Conservation (phyloP, 495 filamentous ascomycete species). For the Evernia prunastri region DNA sequence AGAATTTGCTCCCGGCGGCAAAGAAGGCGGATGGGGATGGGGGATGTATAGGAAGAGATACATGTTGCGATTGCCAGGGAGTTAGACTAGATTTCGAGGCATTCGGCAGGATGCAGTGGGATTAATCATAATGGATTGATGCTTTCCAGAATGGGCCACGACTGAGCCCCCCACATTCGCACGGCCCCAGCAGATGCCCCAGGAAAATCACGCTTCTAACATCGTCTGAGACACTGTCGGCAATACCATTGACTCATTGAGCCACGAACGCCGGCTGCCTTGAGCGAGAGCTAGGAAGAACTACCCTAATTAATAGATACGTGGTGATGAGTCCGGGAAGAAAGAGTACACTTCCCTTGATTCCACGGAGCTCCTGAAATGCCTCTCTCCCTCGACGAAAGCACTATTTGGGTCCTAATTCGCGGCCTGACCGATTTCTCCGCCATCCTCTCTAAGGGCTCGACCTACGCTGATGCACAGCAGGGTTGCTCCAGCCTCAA, state of each 20-base stretch:
- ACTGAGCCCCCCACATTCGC: too few relatives aligned
- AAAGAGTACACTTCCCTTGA: too few relatives aligned
- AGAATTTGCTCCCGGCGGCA: constrained; percentile 8
- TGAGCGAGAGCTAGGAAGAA: not conserved
- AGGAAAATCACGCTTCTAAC: too few relatives aligned
- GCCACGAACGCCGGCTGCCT: too few relatives aligned
- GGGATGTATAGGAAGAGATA: constrained; percentile 4
- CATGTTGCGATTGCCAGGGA: constrained; percentile 7
- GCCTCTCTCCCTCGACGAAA: constrained; percentile 11
- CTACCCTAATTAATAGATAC: too few relatives aligned
- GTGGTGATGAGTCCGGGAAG: too few relatives aligned
- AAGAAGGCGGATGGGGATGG: constrained; percentile 11
- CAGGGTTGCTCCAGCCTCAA: not conserved
- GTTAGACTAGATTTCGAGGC: not conserved
- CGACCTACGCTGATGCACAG: not conserved
- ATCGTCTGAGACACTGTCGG: too few relatives aligned
- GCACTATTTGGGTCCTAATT: constrained; percentile 3
- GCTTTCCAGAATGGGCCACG: too few relatives aligned
- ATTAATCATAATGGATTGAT: too few relatives aligned
- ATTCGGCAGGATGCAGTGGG: too few relatives aligned
- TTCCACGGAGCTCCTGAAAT: not conserved
- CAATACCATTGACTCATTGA: too few relatives aligned
- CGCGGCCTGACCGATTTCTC: not conserved
- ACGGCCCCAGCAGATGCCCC: too few relatives aligned
- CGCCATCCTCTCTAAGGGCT: constrained; percentile 2